These are phyloP conservation scores for Didymella lethalis DNA, from an alignment of 2,329 filamentous ascomycete genomes.

Conservation along the genomic window DNA sequence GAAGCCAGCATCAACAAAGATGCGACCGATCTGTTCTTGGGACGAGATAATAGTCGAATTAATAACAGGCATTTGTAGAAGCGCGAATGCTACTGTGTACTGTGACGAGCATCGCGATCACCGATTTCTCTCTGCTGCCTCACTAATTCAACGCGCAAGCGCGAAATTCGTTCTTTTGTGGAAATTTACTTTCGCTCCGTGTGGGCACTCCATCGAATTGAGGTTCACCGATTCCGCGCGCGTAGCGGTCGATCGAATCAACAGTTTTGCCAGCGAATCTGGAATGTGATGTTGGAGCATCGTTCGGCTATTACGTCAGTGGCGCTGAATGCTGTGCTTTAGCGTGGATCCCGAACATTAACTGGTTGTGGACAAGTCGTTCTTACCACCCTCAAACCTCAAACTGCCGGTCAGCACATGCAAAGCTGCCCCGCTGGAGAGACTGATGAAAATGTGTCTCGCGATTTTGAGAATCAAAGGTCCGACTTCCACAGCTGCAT, in stretches of 20 bases:
- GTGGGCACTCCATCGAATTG: neutral
- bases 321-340: constrained; percentile 8
- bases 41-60: neutral
- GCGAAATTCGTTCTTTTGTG: neutral
- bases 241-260: constrained; percentile 1
- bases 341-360: constrained; percentile 6
- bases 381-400: neutral
- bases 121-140: neutral
- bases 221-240: constrained; percentile 1
- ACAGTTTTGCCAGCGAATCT: constrained; percentile 2
- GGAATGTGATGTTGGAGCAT: constrained; percentile 19
- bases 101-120: neutral
- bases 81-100: neutral
- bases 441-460: neutral
- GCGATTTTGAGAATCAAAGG: neutral
- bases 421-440: neutral
- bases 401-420: neutral
- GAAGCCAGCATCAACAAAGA: neutral
- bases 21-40: neutral
- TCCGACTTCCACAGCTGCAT: neutral
- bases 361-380: constrained; percentile 1
- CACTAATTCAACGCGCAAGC: neutral
- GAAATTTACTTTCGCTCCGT: neutral
- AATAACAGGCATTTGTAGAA: neutral
- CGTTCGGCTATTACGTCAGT: constrained; percentile 22